Percentiles rank a stretch among this genome's conserved stretches.
Conservation (phyloP, 306 rosid genomes). For the Erythrophleum fordii region DNA sequence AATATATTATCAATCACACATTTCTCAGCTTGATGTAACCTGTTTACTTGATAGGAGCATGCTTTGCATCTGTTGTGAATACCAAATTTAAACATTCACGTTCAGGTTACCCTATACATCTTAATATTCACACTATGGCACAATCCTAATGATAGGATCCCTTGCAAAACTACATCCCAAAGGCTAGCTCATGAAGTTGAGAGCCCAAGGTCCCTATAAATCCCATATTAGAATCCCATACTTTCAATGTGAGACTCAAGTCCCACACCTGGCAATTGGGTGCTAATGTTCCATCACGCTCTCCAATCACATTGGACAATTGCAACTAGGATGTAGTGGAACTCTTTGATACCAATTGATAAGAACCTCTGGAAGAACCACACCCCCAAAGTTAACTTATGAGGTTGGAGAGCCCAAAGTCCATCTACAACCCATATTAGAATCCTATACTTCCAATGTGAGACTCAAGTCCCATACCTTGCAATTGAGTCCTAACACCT, state of each 20-base stretch:
- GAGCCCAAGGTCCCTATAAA: not conserved
- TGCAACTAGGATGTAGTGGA: not conserved
- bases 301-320: not conserved
- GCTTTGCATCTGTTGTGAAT: not conserved
- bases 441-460: not conserved
- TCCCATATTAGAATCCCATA: not conserved
- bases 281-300: not conserved
- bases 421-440: not conserved
- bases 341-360: not conserved
- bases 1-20: constrained; percentile 25
- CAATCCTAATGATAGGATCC: not conserved
- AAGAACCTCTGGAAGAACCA: not conserved
- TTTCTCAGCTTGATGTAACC: constrained; percentile 4
- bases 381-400: not conserved
- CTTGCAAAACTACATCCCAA: not conserved
- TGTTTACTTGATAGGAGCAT: not conserved
- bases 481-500: not conserved
- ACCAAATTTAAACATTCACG: constrained; percentile 4
- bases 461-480: not conserved
- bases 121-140: not conserved
- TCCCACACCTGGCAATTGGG: not conserved
- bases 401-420: not conserved
- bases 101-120: constrained; percentile 13
- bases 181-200: not conserved
- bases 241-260: not conserved